Conservation (phyloP, 257 asterid genomes). For the Scutellaria galericulata region DNA sequence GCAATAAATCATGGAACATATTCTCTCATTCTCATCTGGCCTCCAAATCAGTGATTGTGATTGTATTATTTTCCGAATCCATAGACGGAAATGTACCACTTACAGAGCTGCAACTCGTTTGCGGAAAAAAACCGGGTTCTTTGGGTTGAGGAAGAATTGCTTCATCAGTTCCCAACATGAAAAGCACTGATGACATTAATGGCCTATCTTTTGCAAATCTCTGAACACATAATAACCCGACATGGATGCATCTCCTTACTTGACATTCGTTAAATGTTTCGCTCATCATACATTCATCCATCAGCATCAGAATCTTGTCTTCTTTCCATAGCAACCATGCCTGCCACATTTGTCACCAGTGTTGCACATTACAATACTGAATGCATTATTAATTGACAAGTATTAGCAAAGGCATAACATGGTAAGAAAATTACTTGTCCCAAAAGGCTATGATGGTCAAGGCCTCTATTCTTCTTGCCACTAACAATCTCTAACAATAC, state of each 20-base stretch:
- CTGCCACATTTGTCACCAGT: background rate
- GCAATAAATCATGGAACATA: too few species aligned
- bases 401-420: background rate
- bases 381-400: too few species aligned
- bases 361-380: background rate
- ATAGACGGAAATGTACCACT: background rate
- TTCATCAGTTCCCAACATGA: background rate
- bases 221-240: background rate
- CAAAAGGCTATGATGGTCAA: constrained; percentile 38
- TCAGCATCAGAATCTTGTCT: background rate
- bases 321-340: constrained; percentile 18
- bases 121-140: constrained; percentile 5
- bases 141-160: constrained; percentile 5
- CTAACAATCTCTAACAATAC: constrained; percentile 51
- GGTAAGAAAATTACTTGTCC: constrained; percentile 41
- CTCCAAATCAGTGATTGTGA: constrained; percentile 7
- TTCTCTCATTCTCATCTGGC: background rate
- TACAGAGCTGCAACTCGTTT: too few species aligned
- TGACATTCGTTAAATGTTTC: background rate
- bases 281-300: background rate
- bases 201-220: background rate
- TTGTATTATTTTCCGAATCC: background rate
- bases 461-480: constrained; percentile 47
- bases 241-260: constrained; percentile 7
- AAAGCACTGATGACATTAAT: background rate